These are phyloP conservation scores for Sisymbrium altissimum DNA, from an alignment of 345 rosid species.

Conservation along the genomic window DNA sequence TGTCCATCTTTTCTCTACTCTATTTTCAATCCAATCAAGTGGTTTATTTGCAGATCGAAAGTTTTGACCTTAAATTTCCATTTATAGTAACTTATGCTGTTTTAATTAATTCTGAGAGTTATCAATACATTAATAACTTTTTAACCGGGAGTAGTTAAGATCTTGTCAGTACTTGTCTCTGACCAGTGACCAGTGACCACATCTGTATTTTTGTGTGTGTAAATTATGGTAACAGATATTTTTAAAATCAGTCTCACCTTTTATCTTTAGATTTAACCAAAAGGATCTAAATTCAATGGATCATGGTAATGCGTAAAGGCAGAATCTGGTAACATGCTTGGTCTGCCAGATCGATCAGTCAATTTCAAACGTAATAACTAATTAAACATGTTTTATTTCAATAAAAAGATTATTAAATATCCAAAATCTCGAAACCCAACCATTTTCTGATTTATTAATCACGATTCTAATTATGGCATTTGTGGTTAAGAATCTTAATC, in stretches of 20 bases:
- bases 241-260: not conserved
- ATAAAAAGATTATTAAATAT: not conserved
- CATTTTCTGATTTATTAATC: not conserved
- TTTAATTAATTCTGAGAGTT: not conserved
- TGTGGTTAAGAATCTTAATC: not conserved
- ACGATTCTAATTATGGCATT: not conserved
- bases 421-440: not conserved
- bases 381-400: not conserved
- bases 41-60: not conserved
- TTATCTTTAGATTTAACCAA: slow-evolving; percentile 11
- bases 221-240: not conserved
- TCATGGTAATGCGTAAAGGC: slow-evolving; percentile 34
- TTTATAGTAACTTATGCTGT: slow-evolving; percentile 14
- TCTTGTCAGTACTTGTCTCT: slow-evolving; percentile 34
- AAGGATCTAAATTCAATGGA: slow-evolving; percentile 34
- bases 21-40: not conserved
- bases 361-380: slow-evolving; percentile 10
- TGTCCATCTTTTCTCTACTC: not conserved
- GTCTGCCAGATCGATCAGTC: slow-evolving; percentile 34
- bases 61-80: slow-evolving; percentile 8
- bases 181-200: slow-evolving; percentile 18
- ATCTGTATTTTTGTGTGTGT: not conserved
- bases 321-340: slow-evolving; percentile 31
- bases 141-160: slow-evolving; percentile 27
- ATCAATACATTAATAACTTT: not conserved